Conservation (phyloP, 176 grass and related monocot genomes). For the Ensete ventricosum region DNA sequence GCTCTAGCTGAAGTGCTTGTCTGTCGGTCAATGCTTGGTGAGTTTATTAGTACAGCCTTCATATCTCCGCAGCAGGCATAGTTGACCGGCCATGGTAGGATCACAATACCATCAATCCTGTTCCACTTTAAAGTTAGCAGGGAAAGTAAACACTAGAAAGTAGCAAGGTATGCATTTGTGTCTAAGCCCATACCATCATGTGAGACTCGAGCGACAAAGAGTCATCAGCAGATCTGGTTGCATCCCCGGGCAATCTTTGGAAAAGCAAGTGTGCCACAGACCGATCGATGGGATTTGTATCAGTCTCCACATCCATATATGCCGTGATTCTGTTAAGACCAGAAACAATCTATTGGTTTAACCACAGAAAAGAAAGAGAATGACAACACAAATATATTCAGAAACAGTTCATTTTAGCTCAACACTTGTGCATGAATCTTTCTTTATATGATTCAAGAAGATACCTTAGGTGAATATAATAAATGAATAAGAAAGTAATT, state of each 20-base stretch:
- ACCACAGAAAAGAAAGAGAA: not conserved
- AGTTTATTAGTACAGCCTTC: too few species aligned
- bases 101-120: not conserved
- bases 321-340: conserved; percentile 8
- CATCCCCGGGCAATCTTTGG: conserved; percentile 7
- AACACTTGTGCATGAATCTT: too few species aligned
- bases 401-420: not conserved
- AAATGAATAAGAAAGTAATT: too few species aligned
- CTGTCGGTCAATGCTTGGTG: not conserved
- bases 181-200: not conserved
- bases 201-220: not conserved
- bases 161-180: not conserved
- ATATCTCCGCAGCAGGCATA: not conserved
- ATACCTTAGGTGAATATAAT: too few species aligned
- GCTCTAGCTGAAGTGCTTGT: not conserved
- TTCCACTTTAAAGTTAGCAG: not conserved
- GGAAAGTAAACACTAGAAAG: not conserved
- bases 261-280: conserved; percentile 44
- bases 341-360: conserved; percentile 2
- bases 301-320: not conserved
- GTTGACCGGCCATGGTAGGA: not conserved
- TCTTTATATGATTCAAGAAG: too few species aligned
- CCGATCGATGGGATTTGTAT: conserved; percentile 34
- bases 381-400: not conserved
- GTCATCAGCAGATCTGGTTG: not conserved